These are phyloP conservation scores for Pestalotiopsis sp. DNA, from an alignment of 2,329 filamentous ascomycete species.

Conservation along the genomic window DNA sequence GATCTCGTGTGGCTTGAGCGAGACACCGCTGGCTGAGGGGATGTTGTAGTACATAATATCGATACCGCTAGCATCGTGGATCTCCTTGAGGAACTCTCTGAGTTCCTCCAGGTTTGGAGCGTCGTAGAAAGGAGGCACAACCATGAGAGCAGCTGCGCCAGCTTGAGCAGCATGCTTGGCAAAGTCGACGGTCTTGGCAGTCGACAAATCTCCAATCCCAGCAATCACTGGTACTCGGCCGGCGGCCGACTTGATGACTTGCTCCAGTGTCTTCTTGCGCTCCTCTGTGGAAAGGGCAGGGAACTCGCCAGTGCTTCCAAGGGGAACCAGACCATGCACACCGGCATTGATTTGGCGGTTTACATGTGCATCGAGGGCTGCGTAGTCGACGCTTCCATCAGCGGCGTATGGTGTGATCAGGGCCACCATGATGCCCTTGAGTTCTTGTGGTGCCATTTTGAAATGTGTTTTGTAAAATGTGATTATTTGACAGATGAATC, in stretches of 20 bases:
- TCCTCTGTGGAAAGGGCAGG: constrained; percentile 43
- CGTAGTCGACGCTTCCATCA: constrained; percentile 41
- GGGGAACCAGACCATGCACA: constrained; percentile 51
- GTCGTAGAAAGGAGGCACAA: constrained; percentile 53
- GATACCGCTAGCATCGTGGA: constrained; percentile 39
- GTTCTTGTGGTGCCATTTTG: constrained; percentile 17
- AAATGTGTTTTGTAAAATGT: neutral
- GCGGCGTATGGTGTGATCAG: constrained; percentile 49
- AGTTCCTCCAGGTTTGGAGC: constrained; percentile 41
- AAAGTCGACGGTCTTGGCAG: constrained; percentile 40
- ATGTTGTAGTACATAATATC: constrained; percentile 55
- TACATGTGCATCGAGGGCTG: constrained; percentile 43
- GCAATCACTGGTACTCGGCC: constrained; percentile 43
- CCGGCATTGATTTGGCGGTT: constrained; percentile 45
- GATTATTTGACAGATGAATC: neutral
- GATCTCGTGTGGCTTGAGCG: constrained; percentile 41
- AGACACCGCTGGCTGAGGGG: constrained; percentile 46
- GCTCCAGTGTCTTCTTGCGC: constrained; percentile 45
- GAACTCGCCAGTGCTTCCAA: constrained; percentile 53
- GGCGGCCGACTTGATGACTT: constrained; percentile 35
- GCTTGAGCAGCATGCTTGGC: constrained; percentile 38
- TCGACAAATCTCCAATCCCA: constrained; percentile 45
- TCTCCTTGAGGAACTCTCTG: constrained; percentile 39
- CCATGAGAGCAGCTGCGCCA: constrained; percentile 46
- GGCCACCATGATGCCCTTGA: constrained; percentile 48